Evolutionary conservation across 1,284 basidiomycete genomes (phyloP).

Genomic region (Apiotrichum brassicae): DNA sequence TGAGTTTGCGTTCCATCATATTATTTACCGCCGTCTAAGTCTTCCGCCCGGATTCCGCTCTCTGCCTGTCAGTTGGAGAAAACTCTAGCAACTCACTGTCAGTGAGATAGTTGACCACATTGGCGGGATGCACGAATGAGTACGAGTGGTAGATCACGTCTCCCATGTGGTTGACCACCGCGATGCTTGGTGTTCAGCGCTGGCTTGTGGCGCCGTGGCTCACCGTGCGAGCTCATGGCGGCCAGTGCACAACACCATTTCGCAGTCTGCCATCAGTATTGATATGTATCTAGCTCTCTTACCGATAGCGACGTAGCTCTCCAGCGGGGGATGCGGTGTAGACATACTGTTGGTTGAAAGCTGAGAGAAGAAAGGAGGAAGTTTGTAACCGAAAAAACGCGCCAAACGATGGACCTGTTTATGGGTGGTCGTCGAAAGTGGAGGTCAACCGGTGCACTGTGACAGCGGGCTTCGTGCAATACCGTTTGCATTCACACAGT

Average conservation of each 20-base stretch:
- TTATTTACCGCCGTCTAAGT: slow-evolving; percentile 44
- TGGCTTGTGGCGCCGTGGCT: no score
- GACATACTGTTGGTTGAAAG: not conserved
- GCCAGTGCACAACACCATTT: slow-evolving; percentile 29
- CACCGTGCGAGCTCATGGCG: slow-evolving; percentile 10
- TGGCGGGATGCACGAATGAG: slow-evolving; percentile 48
- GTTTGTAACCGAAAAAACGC: not conserved
- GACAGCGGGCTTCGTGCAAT: no score
- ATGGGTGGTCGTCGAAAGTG: not conserved
- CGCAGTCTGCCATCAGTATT: no score
- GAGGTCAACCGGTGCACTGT: not conserved
- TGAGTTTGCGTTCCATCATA: not conserved
- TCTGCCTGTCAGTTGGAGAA: slow-evolving; percentile 15
- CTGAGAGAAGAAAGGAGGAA: not conserved
- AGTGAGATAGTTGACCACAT: slow-evolving; percentile 52
- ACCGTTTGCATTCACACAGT: no score
- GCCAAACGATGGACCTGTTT: no score
- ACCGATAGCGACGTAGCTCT: slow-evolving; percentile 34
- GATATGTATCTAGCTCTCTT: slow-evolving; percentile 4
- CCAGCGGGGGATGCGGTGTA: slow-evolving; percentile 12
- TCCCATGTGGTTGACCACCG: slow-evolving; percentile 51
- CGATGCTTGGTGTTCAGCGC: no score
- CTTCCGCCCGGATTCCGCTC: slow-evolving; percentile 48
- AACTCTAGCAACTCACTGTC: slow-evolving; percentile 39
- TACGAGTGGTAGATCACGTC: slow-evolving; percentile 48